A percentile compares a stretch with the other conserved stretches of the same genome.
These are phyloP conservation scores for Candida sanyiensis DNA, from an alignment of 805 yeast genomes.

Conservation along the genomic window DNA sequence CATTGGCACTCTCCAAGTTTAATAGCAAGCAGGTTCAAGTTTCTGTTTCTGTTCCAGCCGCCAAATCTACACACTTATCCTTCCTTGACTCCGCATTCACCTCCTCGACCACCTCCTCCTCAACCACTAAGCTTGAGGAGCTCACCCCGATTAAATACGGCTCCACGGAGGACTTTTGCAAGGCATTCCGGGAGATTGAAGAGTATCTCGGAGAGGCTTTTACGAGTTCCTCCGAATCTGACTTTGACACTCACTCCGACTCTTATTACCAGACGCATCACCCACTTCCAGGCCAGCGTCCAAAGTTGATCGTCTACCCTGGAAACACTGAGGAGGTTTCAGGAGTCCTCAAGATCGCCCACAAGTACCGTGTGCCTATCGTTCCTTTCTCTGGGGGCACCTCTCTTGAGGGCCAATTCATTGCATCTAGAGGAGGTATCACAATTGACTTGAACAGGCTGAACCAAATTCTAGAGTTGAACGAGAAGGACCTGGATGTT, in stretches of 20 bases:
- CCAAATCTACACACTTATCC: background rate
- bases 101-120: constrained; percentile 1
- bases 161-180: constrained; percentile 30
- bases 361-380: constrained; percentile 57
- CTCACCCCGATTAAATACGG: constrained; percentile 38
- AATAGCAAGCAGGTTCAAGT: background rate
- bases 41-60: background rate
- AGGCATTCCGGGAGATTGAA: constrained; percentile 39
- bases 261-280: constrained; percentile 60
- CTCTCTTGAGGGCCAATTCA: constrained; percentile 76
- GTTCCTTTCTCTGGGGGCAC: constrained; percentile 80
- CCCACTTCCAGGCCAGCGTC: constrained; percentile 51
- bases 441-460: constrained; percentile 58
- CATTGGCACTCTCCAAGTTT: constrained; percentile 2
- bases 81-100: background rate
- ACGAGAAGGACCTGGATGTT: constrained; percentile 62
- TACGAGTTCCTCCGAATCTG: constrained; percentile 31
- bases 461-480: constrained; percentile 51
- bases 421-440: constrained; percentile 63
- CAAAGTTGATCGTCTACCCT: constrained; percentile 57
- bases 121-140: constrained; percentile 32
- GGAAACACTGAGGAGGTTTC: constrained; percentile 63
- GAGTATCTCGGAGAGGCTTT: constrained; percentile 32
- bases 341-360: constrained; percentile 53
- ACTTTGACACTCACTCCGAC: constrained; percentile 50